Percentiles rank a stretch among this genome's conserved stretches.
Conservation (phyloP, 164 flowering plant genomes). For the Umbilicus rupestris region DNA sequence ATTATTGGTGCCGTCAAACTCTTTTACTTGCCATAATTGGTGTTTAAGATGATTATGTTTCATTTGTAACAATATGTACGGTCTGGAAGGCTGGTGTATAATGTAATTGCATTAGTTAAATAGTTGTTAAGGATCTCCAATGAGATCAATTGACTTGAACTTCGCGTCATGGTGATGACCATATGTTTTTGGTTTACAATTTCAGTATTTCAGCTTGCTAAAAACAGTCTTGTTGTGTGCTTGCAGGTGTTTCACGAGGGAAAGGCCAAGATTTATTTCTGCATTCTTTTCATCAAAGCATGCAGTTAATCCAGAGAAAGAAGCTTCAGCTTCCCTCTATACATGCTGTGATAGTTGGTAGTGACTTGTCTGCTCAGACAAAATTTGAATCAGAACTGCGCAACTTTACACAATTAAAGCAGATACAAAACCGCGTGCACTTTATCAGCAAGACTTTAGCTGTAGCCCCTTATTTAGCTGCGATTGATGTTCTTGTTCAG, state of each 20-base stretch:
- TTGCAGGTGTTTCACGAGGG: conserved; percentile 96
- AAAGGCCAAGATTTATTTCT: conserved; percentile 95
- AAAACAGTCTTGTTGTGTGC: neutral
- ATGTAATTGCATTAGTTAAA: neutral
- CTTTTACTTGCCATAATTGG: too few species aligned
- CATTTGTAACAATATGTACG: neutral
- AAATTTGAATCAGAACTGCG: conserved; percentile 82
- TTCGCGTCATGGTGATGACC: neutral
- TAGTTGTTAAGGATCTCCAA: neutral
- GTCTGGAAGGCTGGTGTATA: neutral
- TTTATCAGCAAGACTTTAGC: conserved; percentile 87
- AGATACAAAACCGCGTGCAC: conserved; percentile 66
- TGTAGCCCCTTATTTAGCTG: conserved; percentile 89
- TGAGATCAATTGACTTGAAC: neutral
- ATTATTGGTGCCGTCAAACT: neutral
- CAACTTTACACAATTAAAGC: conserved; percentile 51
- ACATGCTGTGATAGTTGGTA: conserved; percentile 89
- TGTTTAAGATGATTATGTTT: neutral
- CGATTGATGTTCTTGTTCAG: conserved; percentile 93
- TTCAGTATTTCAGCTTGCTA: neutral
- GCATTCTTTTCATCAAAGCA: conserved; percentile 61
- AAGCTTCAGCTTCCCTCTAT: conserved; percentile 67
- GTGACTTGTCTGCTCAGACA: conserved; percentile 81
- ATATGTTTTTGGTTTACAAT: neutral
- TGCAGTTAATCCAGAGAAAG: conserved; percentile 55